Evolutionary conservation across 2,329 filamentous ascomycete genomes (phyloP).

Genomic region (Myriosclerotinia scirpicola): DNA sequence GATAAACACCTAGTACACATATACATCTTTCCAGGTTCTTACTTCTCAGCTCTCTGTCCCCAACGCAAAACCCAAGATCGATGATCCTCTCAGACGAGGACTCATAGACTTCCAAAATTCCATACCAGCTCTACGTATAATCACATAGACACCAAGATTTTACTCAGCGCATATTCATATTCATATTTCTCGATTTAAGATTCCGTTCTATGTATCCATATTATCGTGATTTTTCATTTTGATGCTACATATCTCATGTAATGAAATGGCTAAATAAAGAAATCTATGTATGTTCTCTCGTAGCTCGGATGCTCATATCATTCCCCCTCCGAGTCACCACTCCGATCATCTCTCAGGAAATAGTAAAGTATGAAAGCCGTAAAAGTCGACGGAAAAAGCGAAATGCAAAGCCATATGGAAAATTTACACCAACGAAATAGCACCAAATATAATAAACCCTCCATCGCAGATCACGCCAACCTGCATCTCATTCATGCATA

Average conservation of each 20-base stretch:
- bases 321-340: not conserved
- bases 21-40: too few species aligned
- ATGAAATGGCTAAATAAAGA: conserved; percentile 7
- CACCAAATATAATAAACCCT: conserved; percentile 1
- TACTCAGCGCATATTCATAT: not conserved
- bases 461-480: not conserved
- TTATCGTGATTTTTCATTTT: not conserved
- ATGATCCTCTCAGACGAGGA: not conserved
- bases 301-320: not conserved
- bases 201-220: not conserved
- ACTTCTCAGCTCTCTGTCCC: too few species aligned
- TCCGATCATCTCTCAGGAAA: not conserved
- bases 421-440: conserved; percentile 5
- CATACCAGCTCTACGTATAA: not conserved
- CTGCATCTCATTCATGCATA: not conserved
- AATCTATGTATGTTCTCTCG: not conserved
- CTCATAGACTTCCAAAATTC: too few species aligned
- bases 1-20: too few species aligned
- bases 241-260: not conserved
- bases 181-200: not conserved
- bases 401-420: not conserved
- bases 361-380: not conserved
- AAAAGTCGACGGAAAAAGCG: not conserved
- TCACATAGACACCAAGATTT: not conserved
- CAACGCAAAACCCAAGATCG: not conserved